Base-by-base conservation (phyloP, 129 eudicot species). In the Daucus carota region DNA sequence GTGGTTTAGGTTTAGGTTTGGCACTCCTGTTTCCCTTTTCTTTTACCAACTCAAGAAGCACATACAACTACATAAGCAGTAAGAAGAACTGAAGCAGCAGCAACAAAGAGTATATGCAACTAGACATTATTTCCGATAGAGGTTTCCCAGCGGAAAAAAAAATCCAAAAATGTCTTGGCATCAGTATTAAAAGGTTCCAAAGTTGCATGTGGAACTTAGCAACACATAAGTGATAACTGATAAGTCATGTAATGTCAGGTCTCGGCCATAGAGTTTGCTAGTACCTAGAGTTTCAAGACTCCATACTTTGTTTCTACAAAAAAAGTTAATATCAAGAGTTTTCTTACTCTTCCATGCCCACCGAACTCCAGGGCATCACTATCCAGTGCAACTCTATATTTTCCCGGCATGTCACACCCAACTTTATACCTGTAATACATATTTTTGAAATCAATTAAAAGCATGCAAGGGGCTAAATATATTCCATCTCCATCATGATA, bases 351-450 rank as follows among this genome's bases (percentile, higher is more conserved):
- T 88, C 96, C 99, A 81, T 78, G 91, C 75, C 99, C 99, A 73
- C 99, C 99, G 38, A 91, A 95, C 72, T 89, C 96, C 85, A 86
- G 83, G 18, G 97, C 97, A 82, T 95, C 99, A 59, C 97, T 95
- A 65, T 95, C 99, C 76, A 95, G 82, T 33, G 94, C 99, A 82
- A 95, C 97, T 79, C 88, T 88, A 78, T 95, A 95, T 81, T 90
- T 95, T 80, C 99, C 99, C 1, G 99, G 99, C 79, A 92, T 78
- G 85, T 95, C 97, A 70, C 99, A 95, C 45, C 99, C 99, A 81
- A 95, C 88, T 86, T 95, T 91, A 81, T 95, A 95, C 86, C 99
- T 95, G 86, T 60, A n/a, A 57, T 57, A 24, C 15, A 79, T 31
- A 71, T 67, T 52, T 70, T 16, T 40, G 40, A 69, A 33, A 62